Base-by-base conservation (phyloP, 2,329 filamentous ascomycete genomes). In the Cryphonectria nitschkei region DNA sequence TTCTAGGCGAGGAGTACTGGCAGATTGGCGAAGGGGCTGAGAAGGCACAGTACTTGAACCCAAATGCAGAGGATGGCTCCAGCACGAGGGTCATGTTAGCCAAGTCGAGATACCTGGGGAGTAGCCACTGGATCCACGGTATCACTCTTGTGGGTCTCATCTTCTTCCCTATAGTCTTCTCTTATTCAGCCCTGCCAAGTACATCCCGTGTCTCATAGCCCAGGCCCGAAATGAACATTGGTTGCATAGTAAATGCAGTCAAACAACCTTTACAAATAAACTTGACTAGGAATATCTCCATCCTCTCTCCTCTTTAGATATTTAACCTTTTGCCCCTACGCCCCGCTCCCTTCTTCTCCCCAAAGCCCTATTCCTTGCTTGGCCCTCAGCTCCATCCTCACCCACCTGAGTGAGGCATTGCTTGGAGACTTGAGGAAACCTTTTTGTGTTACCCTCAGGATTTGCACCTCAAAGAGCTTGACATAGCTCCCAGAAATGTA, bases 51-150 rank as follows among this genome's bases (percentile, higher is more conserved):
- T 60, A 37, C 43, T 19, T 34, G 52, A 50, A 60, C 9, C 29
- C 67, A 8, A 54, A 50, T 4, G 76, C 79, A 2, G 60, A 67
- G n/a, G 52, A 37, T 50, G 14, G 3, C 32, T 61, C 52, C 1
- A 34, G 58, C 3, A 82, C 83, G 9, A 82, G 82, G n/a, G 78
- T 87, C 11, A 81, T 83, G 29, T 85, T 88, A 60, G 65, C 68
- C 72, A 90, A 90, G 75, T 85, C 84, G 0, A 82, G 87, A 0
- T 75, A 89, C 0, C 87, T 89, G 74, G 88, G 88, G 0, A 84
- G 84, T 74, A 88, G 85, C 41, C 86, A 89, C 74, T 89, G 86
- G 84, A 82, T 88, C n/a, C 87, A 85, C 71, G 81, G 80, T 1
- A 76, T 86, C 14, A 74, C 79, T 0, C 73, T 86, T 61, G 86